Percentiles rank a stretch among this genome's conserved stretches.
Evolutionary conservation across 2,329 filamentous ascomycete genomes (phyloP).

Genomic region (Beauveria scarabaeidicola): DNA sequence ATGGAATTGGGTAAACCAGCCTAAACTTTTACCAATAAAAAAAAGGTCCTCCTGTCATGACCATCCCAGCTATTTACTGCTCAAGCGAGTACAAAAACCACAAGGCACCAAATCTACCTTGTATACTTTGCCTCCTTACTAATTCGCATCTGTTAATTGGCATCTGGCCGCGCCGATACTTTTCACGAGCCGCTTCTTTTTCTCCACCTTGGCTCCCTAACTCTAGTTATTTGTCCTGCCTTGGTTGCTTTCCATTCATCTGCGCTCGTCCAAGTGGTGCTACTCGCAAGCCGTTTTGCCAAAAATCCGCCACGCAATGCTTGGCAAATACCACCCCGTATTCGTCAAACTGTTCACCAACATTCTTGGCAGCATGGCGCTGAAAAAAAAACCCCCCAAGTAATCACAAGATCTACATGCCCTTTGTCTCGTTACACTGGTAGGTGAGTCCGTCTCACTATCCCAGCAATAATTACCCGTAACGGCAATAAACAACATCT

Average conservation of each 20-base stretch:
- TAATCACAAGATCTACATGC: neutral
- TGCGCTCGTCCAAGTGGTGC: too few relatives aligned
- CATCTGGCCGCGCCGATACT: neutral
- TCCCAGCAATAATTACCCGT: too few relatives aligned
- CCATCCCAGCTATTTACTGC: neutral
- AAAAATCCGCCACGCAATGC: neutral
- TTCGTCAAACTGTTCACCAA: neutral
- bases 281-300: too few relatives aligned
- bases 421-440: too few relatives aligned
- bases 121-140: too few relatives aligned
- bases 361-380: neutral
- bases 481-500: too few relatives aligned
- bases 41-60: neutral
- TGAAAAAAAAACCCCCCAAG: neutral
- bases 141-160: neutral
- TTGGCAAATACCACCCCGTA: neutral
- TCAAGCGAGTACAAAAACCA: too few relatives aligned
- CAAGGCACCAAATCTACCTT: too few relatives aligned
- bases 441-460: too few relatives aligned
- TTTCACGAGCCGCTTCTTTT: neutral
- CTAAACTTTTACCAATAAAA: neutral
- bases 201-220: neutral
- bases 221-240: too few relatives aligned
- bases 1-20: neutral
- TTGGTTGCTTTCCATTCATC: too few relatives aligned